Base-by-base conservation (phyloP, 129 eudicot species). In the Centaurea solstitialis region DNA sequence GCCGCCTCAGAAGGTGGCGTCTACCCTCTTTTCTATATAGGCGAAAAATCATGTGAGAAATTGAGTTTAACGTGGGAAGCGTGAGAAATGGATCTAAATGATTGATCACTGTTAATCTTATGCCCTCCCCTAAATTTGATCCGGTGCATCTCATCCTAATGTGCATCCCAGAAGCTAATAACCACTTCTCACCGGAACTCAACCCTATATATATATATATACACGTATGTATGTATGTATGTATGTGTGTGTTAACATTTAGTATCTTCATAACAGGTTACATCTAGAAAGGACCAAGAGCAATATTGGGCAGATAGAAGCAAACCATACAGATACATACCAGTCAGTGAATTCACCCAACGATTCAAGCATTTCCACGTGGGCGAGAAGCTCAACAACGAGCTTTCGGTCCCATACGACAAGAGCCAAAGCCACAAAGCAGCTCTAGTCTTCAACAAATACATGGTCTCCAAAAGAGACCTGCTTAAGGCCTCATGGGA, bases 271-370 rank as follows among this genome's bases (percentile, higher is more conserved):
- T 81, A 71, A 43, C 17, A 92, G 98, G 98, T 93, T 70, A 91
- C 94, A 5, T 93, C 98, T 72, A 81, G 77, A 79, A 93, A 88
- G 79, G 97, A 93, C 68, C 98, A 93, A 81, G 93, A 88, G 79
- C 97, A 93, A 72, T 93, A 93, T 77, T 93, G 98, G 98, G 83
- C 76, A 6, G 89, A 93, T 72, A 85, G 79, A 67, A 83, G 50
- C 77, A 85, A 80, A 72, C 90, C 90, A 5, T 93, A 89, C 84
- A 74, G 53, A 70, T 93, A 89, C 72, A 88, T 80, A 23, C 80
- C 97, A 3, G 97, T 93, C 3, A 0, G 68, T 0, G 93, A 91
- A 22, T 89, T 93, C 28, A 89, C 81, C 20, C 82, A 64, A 23
- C 75, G 79, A 7, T 93, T 93, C 85, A 89, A 77, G 79, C 80